These are phyloP conservation scores for Rhynchosporium secalis DNA, from an alignment of 2,329 filamentous ascomycete species.

Conservation along the genomic window DNA sequence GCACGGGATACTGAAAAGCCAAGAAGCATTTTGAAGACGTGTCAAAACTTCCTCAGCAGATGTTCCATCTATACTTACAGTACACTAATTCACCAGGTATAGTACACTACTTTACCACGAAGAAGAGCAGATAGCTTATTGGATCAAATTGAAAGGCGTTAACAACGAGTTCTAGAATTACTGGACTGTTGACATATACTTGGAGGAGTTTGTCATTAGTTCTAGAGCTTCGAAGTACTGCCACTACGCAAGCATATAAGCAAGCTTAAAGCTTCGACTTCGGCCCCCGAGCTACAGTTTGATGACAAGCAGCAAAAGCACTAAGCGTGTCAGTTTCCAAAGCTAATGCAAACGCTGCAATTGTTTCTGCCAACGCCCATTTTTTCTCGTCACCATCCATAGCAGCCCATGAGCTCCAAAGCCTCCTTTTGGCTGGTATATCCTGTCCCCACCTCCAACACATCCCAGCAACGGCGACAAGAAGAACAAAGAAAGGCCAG, in stretches of 20 bases:
- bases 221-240: too few relatives aligned
- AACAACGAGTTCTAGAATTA: too few relatives aligned
- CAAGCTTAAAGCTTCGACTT: constrained; percentile 18
- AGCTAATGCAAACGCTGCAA: constrained; percentile 36
- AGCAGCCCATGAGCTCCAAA: constrained; percentile 33
- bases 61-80: too few relatives aligned
- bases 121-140: too few relatives aligned
- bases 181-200: too few relatives aligned
- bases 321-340: constrained; percentile 35
- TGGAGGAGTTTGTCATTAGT: too few relatives aligned
- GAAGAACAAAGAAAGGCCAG: constrained; percentile 34
- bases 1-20: too few relatives aligned
- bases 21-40: too few relatives aligned
- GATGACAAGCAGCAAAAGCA: constrained; percentile 33
- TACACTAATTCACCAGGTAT: too few relatives aligned
- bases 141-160: too few relatives aligned
- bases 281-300: constrained; percentile 11
- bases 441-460: constrained; percentile 33
- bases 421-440: constrained; percentile 36
- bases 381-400: constrained; percentile 32
- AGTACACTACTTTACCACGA: too few relatives aligned
- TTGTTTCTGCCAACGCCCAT: constrained; percentile 33
- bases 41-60: too few relatives aligned
- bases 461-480: constrained; percentile 36
- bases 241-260: background rate